These are phyloP conservation scores for Hypomontagnella submonticulosa DNA, from an alignment of 495 filamentous ascomycete genomes.

Conservation along the genomic window DNA sequence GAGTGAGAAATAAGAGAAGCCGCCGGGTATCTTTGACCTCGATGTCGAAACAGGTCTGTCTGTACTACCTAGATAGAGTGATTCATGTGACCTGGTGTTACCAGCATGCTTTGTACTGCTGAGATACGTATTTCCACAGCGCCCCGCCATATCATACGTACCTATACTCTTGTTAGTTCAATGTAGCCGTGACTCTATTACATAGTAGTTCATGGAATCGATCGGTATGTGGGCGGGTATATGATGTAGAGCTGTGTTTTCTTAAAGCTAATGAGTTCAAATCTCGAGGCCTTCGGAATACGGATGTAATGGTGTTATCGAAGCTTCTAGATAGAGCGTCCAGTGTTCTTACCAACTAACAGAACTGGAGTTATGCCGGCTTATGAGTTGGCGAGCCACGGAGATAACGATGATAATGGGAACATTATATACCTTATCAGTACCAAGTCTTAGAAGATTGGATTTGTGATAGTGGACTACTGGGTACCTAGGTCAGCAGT, in stretches of 20 bases:
- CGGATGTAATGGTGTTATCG: background rate
- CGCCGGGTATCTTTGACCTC: background rate
- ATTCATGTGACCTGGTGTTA: constrained; percentile 31
- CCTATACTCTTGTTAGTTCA: background rate
- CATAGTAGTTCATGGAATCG: no score
- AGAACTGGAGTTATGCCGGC: no score
- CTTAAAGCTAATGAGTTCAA: no score
- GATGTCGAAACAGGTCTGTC: constrained; percentile 10
- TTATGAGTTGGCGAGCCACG: background rate
- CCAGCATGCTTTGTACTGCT: constrained; percentile 5
- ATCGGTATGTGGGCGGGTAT: background rate
- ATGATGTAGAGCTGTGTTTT: background rate
- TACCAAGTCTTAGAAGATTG: no score
- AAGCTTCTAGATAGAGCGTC: constrained; percentile 5
- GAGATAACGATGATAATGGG: background rate
- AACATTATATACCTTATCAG: no score
- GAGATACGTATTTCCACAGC: background rate
- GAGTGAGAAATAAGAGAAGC: background rate
- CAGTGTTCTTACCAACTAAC: no score
- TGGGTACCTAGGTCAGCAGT: no score
- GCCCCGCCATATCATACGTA: no score
- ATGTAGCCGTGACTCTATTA: no score
- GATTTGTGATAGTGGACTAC: no score
- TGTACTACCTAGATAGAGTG: background rate
- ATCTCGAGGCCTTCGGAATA: background rate